Evolutionary conservation across 2,329 filamentous ascomycete species (phyloP), one percentile per base, ranked within the genome.

Genomic region (Fusarium anthophilum): DNA sequence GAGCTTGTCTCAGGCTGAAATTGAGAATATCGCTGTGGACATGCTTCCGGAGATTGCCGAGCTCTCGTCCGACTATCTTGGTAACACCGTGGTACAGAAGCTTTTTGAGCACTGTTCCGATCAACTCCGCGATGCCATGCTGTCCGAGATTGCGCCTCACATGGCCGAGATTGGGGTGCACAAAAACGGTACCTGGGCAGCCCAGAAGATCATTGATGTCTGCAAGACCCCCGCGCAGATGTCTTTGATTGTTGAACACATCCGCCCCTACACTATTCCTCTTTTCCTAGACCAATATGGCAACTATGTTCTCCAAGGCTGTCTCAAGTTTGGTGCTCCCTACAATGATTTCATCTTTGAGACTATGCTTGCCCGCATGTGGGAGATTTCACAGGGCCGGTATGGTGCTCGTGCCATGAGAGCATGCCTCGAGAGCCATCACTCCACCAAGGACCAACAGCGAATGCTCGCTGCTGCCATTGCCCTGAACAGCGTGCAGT

Each of bases 51-150:
- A 99, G 82, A 96, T 99, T 80, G 94, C 95, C 8, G 96, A 99
- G 83, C 87, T 99, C 30, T 90, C 96, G 6, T 98, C 96, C 0
- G 96, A 99, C 83, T 99, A 99, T 79, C 89, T 99, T 38, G 96
- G 96, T 77, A 99, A 99, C 84, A 99, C 96, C 0, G 96, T 99
- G n/a, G 96, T 99, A 24, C 96, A 99, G 85, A 99, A 99, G 84
- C 87, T 99, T 51, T 99, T 99, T 80, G 96, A 99, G 82, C 94
- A 94, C 84, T 98, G 96, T 85, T 96, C 94, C 1, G 96, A 98
- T 81, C 87, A 91, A 47, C 91, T 96, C 47, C 95, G 97, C 78
- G 95, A 98, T 82, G 92, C 93, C 64, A 98, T 99, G 96, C 87
- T 99, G 66, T 84, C 86, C 20, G 91, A 95, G 80, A 97, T 99